Evolutionary conservation across 1,139 yeast species (phyloP), one percentile per base, ranked within the genome.

Genomic region (Saccharomyces hybrid): DNA sequence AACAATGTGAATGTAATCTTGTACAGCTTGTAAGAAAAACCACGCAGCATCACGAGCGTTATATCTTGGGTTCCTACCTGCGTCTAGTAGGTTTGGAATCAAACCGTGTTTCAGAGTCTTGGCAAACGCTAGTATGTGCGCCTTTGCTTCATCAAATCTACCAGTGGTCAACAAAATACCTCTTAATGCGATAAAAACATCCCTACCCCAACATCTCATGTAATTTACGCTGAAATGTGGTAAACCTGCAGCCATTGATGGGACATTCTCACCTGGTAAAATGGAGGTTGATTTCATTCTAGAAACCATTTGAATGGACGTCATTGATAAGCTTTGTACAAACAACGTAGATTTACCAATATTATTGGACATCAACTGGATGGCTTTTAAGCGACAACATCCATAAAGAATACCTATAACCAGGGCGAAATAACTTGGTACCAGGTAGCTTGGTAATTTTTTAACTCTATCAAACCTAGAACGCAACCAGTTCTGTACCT

Each of bases 141-240:
- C 71, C 63, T 78, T 84, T 1, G 98, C 98, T 55, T 85, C 93
- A 2, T 86, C 88, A 64, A 69, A 81, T 55, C 98, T 77, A 14
- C 86, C 95, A 0, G 97, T 80, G 1, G 86, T 84, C 46, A 91
- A 73, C 58, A 90, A 73, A 51, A 91, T 75, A 0, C 99, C 99
- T 60, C 97, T 77, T 55, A 87, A 77, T 0, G 97, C 80, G 55
- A 93, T 85, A 67, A 93, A 93, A 1, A 90, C 96, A 72, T 93
- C 99, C 67, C 99, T 80, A 31, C 99, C 99, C 99, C 99, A 93
- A 69, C 97, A 89, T 71, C 99, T 79, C 96, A 91, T 90, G 70
- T 88, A 90, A 62, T 86, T 89, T 56, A 79, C 80, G 66, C 95
- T 84, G 71, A 93, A 93, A 72, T 91, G 97, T 2, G 99, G 99